These are phyloP conservation scores for Scenedesmus sp. DNA, from an alignment of 163 green algal genomes.

Conservation along the genomic window DNA sequence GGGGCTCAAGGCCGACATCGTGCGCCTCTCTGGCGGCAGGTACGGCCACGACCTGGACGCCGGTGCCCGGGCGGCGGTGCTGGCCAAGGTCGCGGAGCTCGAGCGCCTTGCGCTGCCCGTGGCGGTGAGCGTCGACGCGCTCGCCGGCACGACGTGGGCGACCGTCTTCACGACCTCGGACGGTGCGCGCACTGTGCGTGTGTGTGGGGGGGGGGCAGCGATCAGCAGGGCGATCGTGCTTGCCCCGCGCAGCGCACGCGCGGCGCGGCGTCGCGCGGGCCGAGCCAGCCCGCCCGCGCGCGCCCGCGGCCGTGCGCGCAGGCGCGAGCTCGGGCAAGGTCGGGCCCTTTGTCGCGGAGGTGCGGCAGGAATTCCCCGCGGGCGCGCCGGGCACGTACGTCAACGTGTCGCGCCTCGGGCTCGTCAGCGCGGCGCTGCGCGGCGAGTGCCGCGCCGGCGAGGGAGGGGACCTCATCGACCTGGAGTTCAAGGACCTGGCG, in stretches of 20 bases:
- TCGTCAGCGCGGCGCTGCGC: slow-evolving; percentile 3
- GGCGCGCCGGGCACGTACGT: slow-evolving; percentile 34
- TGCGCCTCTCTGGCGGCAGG: slow-evolving; percentile 13
- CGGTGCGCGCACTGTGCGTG: neutral
- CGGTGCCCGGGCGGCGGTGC: neutral
- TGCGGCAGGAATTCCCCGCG: slow-evolving; percentile 35
- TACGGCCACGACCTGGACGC: slow-evolving; percentile 30
- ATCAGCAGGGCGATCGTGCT: neutral
- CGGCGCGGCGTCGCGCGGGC: too few species aligned
- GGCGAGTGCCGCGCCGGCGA: slow-evolving; percentile 8
- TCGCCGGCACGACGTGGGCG: slow-evolving; percentile 25
- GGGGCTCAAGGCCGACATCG: slow-evolving; percentile 29
- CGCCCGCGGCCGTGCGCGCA: neutral
- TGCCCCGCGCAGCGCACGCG: too few species aligned
- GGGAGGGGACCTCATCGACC: slow-evolving; percentile 24
- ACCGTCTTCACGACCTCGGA: slow-evolving; percentile 32
- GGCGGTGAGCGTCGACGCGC: neutral
- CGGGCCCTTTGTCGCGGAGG: slow-evolving; percentile 41
- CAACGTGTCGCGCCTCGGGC: slow-evolving; percentile 28
- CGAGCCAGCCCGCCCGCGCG: neutral
- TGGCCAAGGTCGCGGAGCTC: slow-evolving; percentile 20
- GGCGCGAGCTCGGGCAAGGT: slow-evolving; percentile 40
- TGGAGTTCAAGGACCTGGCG: slow-evolving; percentile 38
- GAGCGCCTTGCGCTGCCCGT: slow-evolving; percentile 31
- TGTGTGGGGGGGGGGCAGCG: neutral